phyloP scores from a whole-genome alignment of 257 asterid species.

The Plectranthus barbatus region DNA sequence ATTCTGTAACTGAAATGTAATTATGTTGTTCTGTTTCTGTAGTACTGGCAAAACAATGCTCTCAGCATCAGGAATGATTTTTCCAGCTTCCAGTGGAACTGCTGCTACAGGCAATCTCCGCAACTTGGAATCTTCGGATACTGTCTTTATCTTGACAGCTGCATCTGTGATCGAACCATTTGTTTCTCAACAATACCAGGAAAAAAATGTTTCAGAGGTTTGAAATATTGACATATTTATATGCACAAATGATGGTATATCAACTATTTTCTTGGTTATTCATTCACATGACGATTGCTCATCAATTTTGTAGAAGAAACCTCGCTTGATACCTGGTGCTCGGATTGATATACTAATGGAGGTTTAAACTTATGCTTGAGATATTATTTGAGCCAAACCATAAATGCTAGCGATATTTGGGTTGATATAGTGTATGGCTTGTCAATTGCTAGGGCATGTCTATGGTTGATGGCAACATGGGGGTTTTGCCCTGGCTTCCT shows the following conservation, averaged over 20 bases:
- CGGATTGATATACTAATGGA: slow-evolving; percentile 67
- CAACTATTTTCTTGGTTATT: neutral
- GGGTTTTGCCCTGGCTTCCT: slow-evolving; percentile 57
- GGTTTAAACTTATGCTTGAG: slow-evolving; percentile 35
- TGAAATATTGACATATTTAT: slow-evolving; percentile 9
- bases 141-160: slow-evolving; percentile 56
- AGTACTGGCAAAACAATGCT: slow-evolving; percentile 90
- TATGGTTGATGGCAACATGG: slow-evolving; percentile 29
- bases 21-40: slow-evolving; percentile 6
- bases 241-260: neutral
- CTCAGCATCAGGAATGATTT: slow-evolving; percentile 87
- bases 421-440: slow-evolving; percentile 12
- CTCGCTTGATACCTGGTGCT: slow-evolving; percentile 57
- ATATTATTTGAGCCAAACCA: slow-evolving; percentile 4
- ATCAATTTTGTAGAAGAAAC: slow-evolving; percentile 49
- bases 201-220: slow-evolving; percentile 38
- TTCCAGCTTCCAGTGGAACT: slow-evolving; percentile 40
- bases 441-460: slow-evolving; percentile 44
- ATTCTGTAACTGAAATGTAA: neutral
- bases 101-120: slow-evolving; percentile 17
- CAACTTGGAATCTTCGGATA: slow-evolving; percentile 20
- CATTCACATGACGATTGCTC: neutral
- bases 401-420: neutral
- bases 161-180: slow-evolving; percentile 91
- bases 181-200: slow-evolving; percentile 35